A percentile compares a stretch with the other conserved stretches of the same genome.
These are phyloP conservation scores for Polyporus tsugae DNA, from an alignment of 1,284 basidiomycete species.

Conservation along the genomic window DNA sequence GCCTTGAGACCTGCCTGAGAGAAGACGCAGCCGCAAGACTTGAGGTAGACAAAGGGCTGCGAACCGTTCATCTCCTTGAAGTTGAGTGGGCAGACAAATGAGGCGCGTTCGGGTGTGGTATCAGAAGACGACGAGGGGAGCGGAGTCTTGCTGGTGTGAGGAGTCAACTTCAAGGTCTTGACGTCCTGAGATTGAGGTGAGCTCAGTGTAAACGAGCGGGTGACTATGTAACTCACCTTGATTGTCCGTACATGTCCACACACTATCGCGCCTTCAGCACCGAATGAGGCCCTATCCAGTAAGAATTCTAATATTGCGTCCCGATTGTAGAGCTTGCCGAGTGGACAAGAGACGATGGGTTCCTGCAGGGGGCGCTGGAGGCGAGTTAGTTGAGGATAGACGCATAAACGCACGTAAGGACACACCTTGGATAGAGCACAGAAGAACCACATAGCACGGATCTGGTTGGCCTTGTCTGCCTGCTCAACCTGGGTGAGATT, in stretches of 20 bases:
- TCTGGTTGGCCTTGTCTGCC: constrained; percentile 87
- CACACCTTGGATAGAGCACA: constrained; percentile 92
- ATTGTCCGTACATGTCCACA: constrained; percentile 88
- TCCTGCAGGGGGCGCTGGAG: constrained; percentile 80
- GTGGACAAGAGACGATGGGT: constrained; percentile 87
- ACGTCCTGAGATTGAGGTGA: constrained; percentile 69
- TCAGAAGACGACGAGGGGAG: constrained; percentile 46
- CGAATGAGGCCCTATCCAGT: constrained; percentile 79
- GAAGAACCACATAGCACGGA: constrained; percentile 87
- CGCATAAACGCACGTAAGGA: not conserved
- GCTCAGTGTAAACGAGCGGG: not conserved
- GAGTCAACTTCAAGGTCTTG: constrained; percentile 80
- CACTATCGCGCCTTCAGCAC: constrained; percentile 80
- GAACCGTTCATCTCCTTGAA: constrained; percentile 94
- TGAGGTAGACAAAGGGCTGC: constrained; percentile 87
- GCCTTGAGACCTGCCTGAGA: constrained; percentile 79
- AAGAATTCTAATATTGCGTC: constrained; percentile 90
- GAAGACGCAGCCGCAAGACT: constrained; percentile 91
- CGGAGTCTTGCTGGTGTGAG: constrained; percentile 62
- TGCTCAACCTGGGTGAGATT: constrained; percentile 65
- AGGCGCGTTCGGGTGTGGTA: constrained; percentile 56
- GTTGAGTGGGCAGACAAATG: constrained; percentile 89
- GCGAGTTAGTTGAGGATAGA: constrained; percentile 7
- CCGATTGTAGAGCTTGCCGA: constrained; percentile 95
- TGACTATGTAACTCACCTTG: constrained; percentile 65